Conservation (phyloP, 2,329 filamentous ascomycete species). For the Aaosphaeria pasadenensis region DNA sequence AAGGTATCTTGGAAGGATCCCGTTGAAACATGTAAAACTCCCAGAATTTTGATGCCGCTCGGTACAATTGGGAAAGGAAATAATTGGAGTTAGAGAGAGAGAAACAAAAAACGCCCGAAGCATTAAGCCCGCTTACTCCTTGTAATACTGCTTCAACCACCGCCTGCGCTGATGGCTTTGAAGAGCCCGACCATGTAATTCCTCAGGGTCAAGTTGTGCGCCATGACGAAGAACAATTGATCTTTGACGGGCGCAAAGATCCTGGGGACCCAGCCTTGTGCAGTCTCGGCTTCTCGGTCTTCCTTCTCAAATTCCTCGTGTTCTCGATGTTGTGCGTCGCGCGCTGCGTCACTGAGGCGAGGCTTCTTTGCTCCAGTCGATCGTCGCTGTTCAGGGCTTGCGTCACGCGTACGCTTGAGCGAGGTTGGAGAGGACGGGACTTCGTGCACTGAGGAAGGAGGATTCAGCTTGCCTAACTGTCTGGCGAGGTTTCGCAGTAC, state of each 20-base stretch:
- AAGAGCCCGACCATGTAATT: constrained; percentile 36
- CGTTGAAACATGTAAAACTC: too few relatives aligned
- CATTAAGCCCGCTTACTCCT: too few relatives aligned
- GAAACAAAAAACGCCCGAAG: too few relatives aligned
- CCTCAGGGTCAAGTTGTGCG: constrained; percentile 56
- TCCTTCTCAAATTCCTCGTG: constrained; percentile 40
- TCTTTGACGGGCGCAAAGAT: constrained; percentile 65
- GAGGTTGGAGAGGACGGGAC: constrained; percentile 25
- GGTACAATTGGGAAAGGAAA: too few relatives aligned
- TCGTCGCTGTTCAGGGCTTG: constrained; percentile 21
- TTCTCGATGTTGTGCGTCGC: constrained; percentile 23
- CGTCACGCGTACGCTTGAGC: constrained; percentile 29
- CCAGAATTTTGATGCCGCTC: too few relatives aligned
- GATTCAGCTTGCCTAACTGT: constrained; percentile 37
- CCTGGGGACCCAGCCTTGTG: constrained; percentile 63
- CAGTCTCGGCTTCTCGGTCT: constrained; percentile 48
- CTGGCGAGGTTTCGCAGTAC: constrained; percentile 75
- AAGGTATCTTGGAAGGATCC: too few relatives aligned
- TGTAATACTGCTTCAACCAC: constrained; percentile 11
- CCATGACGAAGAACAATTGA: constrained; percentile 66
- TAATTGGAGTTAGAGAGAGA: too few relatives aligned
- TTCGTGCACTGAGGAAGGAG: constrained; percentile 19
- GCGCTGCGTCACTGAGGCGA: constrained; percentile 27
- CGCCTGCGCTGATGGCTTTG: constrained; percentile 35
- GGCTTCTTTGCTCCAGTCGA: constrained; percentile 44